These are phyloP conservation scores for Apiotrichum laibachii DNA, from an alignment of 1,284 basidiomycete genomes.

Conservation along the genomic window DNA sequence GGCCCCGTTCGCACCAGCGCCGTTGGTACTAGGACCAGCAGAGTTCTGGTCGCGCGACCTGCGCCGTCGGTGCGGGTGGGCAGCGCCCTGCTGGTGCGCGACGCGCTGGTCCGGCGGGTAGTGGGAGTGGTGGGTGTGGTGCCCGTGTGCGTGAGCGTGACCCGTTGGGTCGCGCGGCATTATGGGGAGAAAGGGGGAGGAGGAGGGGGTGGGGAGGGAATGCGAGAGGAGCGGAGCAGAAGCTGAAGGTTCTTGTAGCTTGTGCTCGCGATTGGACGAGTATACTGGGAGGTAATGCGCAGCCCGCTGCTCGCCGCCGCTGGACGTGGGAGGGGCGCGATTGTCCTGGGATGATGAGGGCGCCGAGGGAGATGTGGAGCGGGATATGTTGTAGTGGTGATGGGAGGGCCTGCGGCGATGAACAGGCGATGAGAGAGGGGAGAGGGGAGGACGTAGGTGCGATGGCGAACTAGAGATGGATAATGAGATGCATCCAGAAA, in stretches of 20 bases:
- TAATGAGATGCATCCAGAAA: no score
- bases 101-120: background rate
- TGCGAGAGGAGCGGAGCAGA: background rate
- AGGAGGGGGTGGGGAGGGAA: background rate
- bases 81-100: no score
- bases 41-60: constrained; percentile 10
- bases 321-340: no score
- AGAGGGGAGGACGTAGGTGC: background rate
- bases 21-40: background rate
- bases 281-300: no score
- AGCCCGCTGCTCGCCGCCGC: no score
- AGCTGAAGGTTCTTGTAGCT: background rate
- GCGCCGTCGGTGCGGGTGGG: constrained; percentile 3
- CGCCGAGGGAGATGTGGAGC: no score
- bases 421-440: no score
- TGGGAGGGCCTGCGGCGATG: no score
- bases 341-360: no score
- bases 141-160: constrained; percentile 1
- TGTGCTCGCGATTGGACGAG: background rate
- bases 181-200: background rate
- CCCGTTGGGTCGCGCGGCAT: constrained; percentile 11
- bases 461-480: no score
- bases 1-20: background rate
- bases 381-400: no score
- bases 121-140: background rate